A percentile compares a stretch with the other conserved stretches of the same genome.
Evolutionary conservation across 139 green algal species (phyloP).

Genomic region (Chlorella sp.): DNA sequence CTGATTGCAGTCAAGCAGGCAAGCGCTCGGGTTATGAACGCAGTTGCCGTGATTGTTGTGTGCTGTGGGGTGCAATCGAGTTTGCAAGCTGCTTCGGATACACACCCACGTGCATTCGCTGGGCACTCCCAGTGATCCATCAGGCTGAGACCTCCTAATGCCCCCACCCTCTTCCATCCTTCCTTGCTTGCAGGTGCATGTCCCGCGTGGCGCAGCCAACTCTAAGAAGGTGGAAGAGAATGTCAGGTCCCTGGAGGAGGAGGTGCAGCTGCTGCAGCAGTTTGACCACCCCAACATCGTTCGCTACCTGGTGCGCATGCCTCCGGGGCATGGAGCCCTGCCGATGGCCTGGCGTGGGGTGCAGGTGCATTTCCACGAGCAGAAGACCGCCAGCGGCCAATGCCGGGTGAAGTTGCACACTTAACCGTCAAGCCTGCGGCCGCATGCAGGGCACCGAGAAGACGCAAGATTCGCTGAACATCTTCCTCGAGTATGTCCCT

Average conservation of each 20-base stretch:
- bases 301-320: slow-evolving; percentile 78
- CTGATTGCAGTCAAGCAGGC: slow-evolving; percentile 98
- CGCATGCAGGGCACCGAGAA: slow-evolving; percentile 76
- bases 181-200: slow-evolving; percentile 57
- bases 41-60: too few species aligned
- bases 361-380: too few species aligned
- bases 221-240: slow-evolving; percentile 69
- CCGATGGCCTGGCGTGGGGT: background rate
- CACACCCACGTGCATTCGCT: too few species aligned
- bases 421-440: background rate
- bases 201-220: slow-evolving; percentile 62
- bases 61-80: too few species aligned
- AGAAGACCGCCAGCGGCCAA: background rate
- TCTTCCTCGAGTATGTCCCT: slow-evolving; percentile 97
- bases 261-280: slow-evolving; percentile 85
- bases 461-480: slow-evolving; percentile 84
- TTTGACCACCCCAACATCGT: slow-evolving; percentile 96
- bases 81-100: too few species aligned
- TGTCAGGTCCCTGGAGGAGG: slow-evolving; percentile 80
- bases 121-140: too few species aligned
- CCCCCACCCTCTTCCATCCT: background rate
- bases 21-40: too few species aligned
- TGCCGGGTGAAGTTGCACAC: background rate
- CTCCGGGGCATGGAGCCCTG: background rate
- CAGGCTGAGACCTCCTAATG: too few species aligned